Conservation (phyloP, 306 rosid genomes). For the Neltuma alba region DNA sequence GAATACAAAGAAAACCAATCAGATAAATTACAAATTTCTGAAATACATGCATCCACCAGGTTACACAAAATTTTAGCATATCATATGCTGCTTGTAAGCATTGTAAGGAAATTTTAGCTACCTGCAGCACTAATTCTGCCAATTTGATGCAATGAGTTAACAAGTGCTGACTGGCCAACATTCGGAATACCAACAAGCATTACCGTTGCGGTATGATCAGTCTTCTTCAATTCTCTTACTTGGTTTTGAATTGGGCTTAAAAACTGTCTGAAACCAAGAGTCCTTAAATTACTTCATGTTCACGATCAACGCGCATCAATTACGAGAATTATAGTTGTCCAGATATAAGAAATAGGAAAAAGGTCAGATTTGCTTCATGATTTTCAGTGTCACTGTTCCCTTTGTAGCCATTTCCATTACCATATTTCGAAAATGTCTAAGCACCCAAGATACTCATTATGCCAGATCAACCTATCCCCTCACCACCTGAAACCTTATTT, state of each 20-base stretch:
- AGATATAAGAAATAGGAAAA: background rate
- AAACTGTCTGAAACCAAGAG: conserved; percentile 49
- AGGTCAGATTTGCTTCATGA: background rate
- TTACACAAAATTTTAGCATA: conserved; percentile 16
- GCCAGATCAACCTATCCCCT: background rate
- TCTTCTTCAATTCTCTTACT: conserved; percentile 62
- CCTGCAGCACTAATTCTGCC: conserved; percentile 94
- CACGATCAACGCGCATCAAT: background rate
- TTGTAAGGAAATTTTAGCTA: conserved; percentile 30
- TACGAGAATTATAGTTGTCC: too few relatives aligned
- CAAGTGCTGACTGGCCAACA: conserved; percentile 89
- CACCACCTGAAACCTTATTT: background rate
- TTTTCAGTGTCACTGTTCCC: background rate
- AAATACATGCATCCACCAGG: conserved; percentile 19
- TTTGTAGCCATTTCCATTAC: background rate
- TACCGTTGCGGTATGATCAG: conserved; percentile 66
- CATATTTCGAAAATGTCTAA: background rate
- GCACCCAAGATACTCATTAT: background rate
- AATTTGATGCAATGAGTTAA: conserved; percentile 80
- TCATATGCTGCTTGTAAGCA: background rate
- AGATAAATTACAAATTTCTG: conserved; percentile 2
- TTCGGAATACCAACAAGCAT: conserved; percentile 85
- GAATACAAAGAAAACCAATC: background rate
- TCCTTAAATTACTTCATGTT: conserved; percentile 10
- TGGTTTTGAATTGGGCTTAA: conserved; percentile 70